phyloP scores from a whole-genome alignment of 257 asterid species.

The Anisodus tanguticus region DNA sequence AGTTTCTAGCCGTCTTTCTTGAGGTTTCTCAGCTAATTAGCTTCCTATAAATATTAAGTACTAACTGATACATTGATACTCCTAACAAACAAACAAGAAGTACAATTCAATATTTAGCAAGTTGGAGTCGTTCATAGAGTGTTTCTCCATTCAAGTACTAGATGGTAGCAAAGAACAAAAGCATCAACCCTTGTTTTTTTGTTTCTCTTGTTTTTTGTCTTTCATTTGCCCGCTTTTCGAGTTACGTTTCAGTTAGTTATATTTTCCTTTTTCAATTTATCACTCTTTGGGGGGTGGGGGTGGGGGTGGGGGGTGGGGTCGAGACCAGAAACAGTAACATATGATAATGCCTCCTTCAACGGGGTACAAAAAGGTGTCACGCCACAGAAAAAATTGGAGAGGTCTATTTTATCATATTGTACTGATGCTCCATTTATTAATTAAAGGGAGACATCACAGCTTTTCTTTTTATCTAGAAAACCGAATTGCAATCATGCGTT shows the following conservation, averaged over 20 bases:
- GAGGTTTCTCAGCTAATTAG: too few relatives aligned
- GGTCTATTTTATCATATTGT: not conserved
- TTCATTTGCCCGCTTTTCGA: not conserved
- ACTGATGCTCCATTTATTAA: slow-evolving; percentile 4
- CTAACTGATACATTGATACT: too few relatives aligned
- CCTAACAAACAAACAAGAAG: too few relatives aligned
- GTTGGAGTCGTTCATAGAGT: too few relatives aligned
- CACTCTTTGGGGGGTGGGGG: not conserved
- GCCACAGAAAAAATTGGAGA: not conserved
- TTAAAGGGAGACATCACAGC: not conserved
- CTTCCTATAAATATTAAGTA: not conserved
- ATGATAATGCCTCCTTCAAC: slow-evolving; percentile 28
- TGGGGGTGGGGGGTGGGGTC: not conserved
- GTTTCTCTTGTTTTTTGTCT: not conserved
- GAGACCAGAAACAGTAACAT: not conserved
- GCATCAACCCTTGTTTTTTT: not conserved
- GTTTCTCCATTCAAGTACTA: not conserved
- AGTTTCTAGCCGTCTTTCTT: too few relatives aligned
- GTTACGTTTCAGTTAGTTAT: not conserved
- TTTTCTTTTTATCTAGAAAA: slow-evolving; percentile 4
- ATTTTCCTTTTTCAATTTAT: not conserved
- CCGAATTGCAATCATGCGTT: not conserved
- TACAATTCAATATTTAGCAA: too few relatives aligned
- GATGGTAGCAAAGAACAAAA: not conserved
- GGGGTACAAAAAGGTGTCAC: slow-evolving; percentile 15